Evolutionary conservation across 116 monocot genomes (phyloP).

Genomic region (Thalassia testudinum): DNA sequence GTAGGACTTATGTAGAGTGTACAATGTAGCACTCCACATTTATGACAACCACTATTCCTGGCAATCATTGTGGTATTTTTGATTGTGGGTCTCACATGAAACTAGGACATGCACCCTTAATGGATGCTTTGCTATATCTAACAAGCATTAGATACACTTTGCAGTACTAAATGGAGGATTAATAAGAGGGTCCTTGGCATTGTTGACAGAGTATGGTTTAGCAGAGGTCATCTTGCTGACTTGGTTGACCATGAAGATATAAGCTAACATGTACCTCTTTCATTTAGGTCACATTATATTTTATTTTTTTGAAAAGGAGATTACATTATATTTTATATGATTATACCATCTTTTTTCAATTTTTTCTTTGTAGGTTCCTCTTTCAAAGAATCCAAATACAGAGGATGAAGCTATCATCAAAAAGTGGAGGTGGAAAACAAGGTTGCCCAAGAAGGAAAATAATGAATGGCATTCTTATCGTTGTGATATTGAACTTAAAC

Average conservation of each 20-base stretch:
- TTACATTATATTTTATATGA: no score
- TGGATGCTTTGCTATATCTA: neutral
- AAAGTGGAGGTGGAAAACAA: slow-evolving; percentile 76
- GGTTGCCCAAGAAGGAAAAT: slow-evolving; percentile 59
- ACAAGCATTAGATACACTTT: slow-evolving; percentile 78
- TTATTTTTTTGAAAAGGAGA: no score
- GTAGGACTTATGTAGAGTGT: no score
- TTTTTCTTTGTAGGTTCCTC: slow-evolving; percentile 35
- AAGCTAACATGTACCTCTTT: slow-evolving; percentile 22
- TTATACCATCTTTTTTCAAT: neutral
- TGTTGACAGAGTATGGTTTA: slow-evolving; percentile 95
- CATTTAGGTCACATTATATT: no score
- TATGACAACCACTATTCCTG: no score
- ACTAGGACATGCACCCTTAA: no score
- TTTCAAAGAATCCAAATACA: slow-evolving; percentile 75
- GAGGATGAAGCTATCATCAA: slow-evolving; percentile 49
- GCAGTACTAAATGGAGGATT: slow-evolving; percentile 83
- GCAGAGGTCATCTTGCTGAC: slow-evolving; percentile 77
- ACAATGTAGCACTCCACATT: no score
- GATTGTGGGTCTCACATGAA: no score
- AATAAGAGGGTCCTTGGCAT: slow-evolving; percentile 78
- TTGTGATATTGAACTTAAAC: slow-evolving; percentile 94
- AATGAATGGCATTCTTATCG: slow-evolving; percentile 76
- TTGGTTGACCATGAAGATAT: slow-evolving; percentile 87
- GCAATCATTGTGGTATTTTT: no score